These are phyloP conservation scores for Phaeosphaeria sp. DNA, from an alignment of 2,329 filamentous ascomycete species.

Conservation along the genomic window DNA sequence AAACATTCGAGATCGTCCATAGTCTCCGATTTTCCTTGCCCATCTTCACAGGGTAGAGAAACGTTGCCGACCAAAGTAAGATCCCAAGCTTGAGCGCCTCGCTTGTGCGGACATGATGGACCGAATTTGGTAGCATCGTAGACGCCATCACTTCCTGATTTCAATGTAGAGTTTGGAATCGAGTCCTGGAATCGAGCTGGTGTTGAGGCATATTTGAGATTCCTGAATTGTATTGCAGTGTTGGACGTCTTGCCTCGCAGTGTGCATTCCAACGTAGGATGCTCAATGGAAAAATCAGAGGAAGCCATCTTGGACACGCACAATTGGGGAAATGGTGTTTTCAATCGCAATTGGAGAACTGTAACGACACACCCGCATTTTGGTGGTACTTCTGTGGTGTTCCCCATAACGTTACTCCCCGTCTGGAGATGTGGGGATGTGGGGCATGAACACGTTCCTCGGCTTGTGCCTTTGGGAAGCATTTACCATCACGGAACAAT, in stretches of 20 bases:
- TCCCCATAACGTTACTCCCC: neutral
- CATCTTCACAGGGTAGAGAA: constrained; percentile 13
- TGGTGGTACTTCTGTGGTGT: neutral
- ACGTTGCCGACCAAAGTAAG: constrained; percentile 31
- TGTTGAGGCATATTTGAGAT: constrained; percentile 46
- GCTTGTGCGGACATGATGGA: constrained; percentile 47
- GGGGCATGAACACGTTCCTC: neutral
- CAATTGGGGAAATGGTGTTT: neutral
- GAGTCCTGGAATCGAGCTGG: constrained; percentile 43
- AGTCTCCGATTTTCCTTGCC: constrained; percentile 23
- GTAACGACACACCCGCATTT: neutral
- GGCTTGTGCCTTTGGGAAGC: neutral
- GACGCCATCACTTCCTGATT: constrained; percentile 9
- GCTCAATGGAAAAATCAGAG: neutral
- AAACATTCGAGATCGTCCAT: constrained; percentile 47
- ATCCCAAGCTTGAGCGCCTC: constrained; percentile 38
- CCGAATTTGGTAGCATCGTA: constrained; percentile 46
- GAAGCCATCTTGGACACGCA: neutral
- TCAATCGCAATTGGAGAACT: neutral
- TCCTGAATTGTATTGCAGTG: constrained; percentile 41
- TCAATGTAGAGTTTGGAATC: constrained; percentile 17
- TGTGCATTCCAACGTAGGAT: constrained; percentile 19
- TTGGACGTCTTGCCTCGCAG: constrained; percentile 26
- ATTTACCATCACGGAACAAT: neutral
- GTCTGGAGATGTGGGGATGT: neutral